These are phyloP conservation scores for Hysterium pulicare DNA, from an alignment of 2,329 filamentous ascomycete genomes.

Conservation along the genomic window DNA sequence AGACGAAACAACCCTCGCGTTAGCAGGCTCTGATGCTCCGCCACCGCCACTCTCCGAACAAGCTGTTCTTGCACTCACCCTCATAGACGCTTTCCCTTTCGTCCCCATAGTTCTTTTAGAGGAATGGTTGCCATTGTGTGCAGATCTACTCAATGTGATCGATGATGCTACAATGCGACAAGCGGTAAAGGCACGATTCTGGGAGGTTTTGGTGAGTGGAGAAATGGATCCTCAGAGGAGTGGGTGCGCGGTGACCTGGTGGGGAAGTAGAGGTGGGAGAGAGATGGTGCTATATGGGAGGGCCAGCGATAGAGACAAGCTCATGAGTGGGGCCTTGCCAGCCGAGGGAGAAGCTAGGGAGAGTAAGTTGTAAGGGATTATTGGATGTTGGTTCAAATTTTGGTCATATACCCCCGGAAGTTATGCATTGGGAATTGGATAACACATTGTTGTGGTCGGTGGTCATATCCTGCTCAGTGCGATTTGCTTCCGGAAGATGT, in stretches of 20 bases:
- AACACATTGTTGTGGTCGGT: too few species aligned
- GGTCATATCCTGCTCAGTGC: too few species aligned
- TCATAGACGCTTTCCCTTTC: constrained; percentile 76
- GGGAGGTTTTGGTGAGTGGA: constrained; percentile 73
- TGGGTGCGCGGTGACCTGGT: constrained; percentile 78
- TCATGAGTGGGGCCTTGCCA: constrained; percentile 56
- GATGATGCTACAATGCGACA: constrained; percentile 60
- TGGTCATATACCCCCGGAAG: too few species aligned
- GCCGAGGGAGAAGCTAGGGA: constrained; percentile 24
- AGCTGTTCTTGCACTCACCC: constrained; percentile 68
- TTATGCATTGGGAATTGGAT: too few species aligned
- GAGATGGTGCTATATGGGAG: constrained; percentile 56
- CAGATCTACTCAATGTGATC: constrained; percentile 64
- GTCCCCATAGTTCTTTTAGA: constrained; percentile 67
- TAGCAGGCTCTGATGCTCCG: constrained; percentile 30
- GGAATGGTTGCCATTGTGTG: constrained; percentile 75
- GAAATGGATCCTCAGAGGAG: constrained; percentile 88
- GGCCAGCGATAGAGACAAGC: constrained; percentile 41
- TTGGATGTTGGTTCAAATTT: too few species aligned
- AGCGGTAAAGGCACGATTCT: constrained; percentile 67
- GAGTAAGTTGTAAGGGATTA: constrained; percentile 48
- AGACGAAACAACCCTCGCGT: constrained; percentile 38
- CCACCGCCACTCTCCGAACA: constrained; percentile 66
- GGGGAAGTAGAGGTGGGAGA: constrained; percentile 64
- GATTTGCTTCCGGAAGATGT: too few species aligned